These are phyloP conservation scores for Dendrobium huoshanense DNA, from an alignment of 106 monocot species.

Conservation along the genomic window DNA sequence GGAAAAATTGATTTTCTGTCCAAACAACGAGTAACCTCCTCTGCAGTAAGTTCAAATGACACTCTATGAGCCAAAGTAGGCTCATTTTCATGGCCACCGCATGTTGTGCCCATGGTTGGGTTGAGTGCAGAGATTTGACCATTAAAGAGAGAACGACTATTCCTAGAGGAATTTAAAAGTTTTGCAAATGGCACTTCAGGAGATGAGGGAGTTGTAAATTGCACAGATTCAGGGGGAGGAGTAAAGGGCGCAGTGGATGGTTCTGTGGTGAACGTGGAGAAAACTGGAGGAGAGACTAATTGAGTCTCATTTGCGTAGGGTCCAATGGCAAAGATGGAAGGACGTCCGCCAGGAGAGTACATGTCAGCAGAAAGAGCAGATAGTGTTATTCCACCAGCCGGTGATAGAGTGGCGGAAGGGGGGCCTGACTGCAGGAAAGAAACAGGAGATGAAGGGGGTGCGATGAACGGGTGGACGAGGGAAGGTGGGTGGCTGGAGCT, in stretches of 20 bases:
- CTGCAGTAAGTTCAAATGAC: slow-evolving; percentile 65
- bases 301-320: slow-evolving; percentile 93
- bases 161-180: slow-evolving; percentile 29
- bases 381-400: slow-evolving; percentile 37
- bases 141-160: slow-evolving; percentile 29
- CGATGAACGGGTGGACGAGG: slow-evolving; percentile 47
- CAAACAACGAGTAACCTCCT: slow-evolving; percentile 43
- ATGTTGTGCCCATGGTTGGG: background rate
- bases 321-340: slow-evolving; percentile 78
- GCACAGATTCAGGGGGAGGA: slow-evolving; percentile 78
- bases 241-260: slow-evolving; percentile 87
- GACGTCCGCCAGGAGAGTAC: slow-evolving; percentile 47
- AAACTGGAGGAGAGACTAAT: slow-evolving; percentile 85
- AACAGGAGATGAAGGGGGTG: slow-evolving; percentile 87
- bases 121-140: slow-evolving; percentile 30
- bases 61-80: slow-evolving; percentile 27
- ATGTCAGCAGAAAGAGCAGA: slow-evolving; percentile 41
- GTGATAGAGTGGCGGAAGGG: slow-evolving; percentile 58
- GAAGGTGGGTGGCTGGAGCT: slow-evolving; percentile 28
- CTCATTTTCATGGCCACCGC: background rate
- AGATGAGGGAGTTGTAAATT: slow-evolving; percentile 81
- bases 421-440: slow-evolving; percentile 79
- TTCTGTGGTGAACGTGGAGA: slow-evolving; percentile 93
- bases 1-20: slow-evolving; percentile 29
- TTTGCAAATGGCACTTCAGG: slow-evolving; percentile 92